Evolutionary conservation across 768 basidiomycete species (phyloP).

Genomic region (Tulasnella sp.): DNA sequence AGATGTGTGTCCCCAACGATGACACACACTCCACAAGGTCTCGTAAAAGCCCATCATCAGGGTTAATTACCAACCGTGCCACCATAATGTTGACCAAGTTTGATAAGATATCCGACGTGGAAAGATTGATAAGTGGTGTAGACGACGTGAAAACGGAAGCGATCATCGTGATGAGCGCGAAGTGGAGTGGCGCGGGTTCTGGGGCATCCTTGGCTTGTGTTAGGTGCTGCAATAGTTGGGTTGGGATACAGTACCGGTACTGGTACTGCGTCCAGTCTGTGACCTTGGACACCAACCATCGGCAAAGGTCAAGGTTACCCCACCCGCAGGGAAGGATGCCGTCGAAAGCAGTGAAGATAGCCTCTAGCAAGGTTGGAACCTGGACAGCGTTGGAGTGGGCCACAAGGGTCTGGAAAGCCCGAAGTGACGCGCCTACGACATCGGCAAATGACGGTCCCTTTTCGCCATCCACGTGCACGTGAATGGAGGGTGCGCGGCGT

Average conservation of each 20-base stretch:
- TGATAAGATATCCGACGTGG: conserved; percentile 77
- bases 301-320: conserved; percentile 55
- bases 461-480: conserved; percentile 79
- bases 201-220: conserved; percentile 46
- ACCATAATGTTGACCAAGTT: conserved; percentile 63
- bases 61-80: conserved; percentile 49
- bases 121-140: conserved; percentile 75
- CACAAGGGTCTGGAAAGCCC: conserved; percentile 57
- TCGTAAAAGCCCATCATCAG: conserved; percentile 52
- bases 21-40: conserved; percentile 63
- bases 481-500: conserved; percentile 78
- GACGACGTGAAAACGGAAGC: conserved; percentile 71
- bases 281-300: conserved; percentile 66
- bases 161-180: conserved; percentile 62
- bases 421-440: conserved; percentile 60
- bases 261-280: conserved; percentile 89
- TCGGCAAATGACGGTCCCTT: conserved; percentile 64
- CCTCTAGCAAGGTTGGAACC: conserved; percentile 56
- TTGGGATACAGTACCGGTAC: conserved; percentile 82
- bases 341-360: conserved; percentile 58
- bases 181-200: conserved; percentile 39
- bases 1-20: conserved; percentile 79
- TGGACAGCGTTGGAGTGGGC: conserved; percentile 68
- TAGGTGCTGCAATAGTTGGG: conserved; percentile 68
- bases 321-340: conserved; percentile 40